phyloP scores from a whole-genome alignment of 306 rosid genomes.

The Canavalia ensiformis region DNA sequence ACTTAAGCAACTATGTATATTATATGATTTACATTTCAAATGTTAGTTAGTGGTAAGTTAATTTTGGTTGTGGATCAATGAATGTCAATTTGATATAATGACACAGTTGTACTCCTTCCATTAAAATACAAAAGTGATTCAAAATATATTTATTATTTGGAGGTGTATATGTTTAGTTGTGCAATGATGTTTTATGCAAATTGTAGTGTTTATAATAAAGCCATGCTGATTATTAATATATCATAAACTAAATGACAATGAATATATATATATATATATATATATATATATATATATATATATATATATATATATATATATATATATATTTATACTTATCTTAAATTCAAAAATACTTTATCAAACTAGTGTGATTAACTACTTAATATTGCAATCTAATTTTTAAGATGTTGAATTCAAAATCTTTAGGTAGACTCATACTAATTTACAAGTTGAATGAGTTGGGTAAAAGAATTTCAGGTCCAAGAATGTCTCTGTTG shows the following conservation, averaged over 20 bases:
- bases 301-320: too few species aligned
- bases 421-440: too few species aligned
- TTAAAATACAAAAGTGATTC: slow-evolving; percentile 5
- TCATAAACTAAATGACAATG: slow-evolving; percentile 30
- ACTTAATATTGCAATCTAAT: slow-evolving; percentile 5
- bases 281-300: too few species aligned
- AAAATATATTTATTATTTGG: slow-evolving; percentile 8
- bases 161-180: slow-evolving; percentile 15
- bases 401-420: not conserved
- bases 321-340: not conserved
- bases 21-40: not conserved
- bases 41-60: not conserved
- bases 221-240: not conserved
- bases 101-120: not conserved
- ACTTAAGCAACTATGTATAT: not conserved
- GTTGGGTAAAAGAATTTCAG: slow-evolving; percentile 50
- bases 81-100: not conserved
- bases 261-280: not conserved
- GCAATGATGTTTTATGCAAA: not conserved
- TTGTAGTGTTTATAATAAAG: slow-evolving; percentile 15
- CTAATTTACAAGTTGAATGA: too few species aligned
- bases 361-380: not conserved
- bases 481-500: slow-evolving; percentile 84
- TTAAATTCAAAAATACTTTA: not conserved
- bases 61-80: slow-evolving; percentile 5